Conservation (phyloP, 495 filamentous ascomycete species). For the Xylaria flabelliformis region DNA sequence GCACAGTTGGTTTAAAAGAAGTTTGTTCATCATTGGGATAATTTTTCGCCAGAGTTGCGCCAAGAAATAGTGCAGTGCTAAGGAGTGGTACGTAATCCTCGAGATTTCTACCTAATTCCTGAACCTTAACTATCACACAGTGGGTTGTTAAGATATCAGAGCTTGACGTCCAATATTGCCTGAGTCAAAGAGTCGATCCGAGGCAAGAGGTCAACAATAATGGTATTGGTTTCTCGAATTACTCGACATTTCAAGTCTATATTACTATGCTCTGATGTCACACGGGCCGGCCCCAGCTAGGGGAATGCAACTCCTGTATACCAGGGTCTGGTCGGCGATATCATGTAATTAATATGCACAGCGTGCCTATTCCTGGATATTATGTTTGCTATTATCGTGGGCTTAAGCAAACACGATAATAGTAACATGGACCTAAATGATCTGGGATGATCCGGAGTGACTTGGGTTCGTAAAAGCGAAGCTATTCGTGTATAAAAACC, state of each 20-base stretch:
- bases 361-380: no score
- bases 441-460: no score
- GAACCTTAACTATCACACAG: neutral
- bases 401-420: no score
- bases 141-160: constrained; percentile 8
- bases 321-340: no score
- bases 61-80: neutral
- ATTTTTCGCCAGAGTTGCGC: neutral
- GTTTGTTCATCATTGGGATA: neutral
- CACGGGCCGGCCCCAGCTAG: no score
- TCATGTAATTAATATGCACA: no score
- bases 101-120: neutral
- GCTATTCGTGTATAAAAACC: no score
- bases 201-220: neutral
- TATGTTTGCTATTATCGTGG: no score
- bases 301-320: no score
- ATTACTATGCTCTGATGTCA: neutral
- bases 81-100: constrained; percentile 5
- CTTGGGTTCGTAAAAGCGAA: no score
- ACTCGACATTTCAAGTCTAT: neutral
- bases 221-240: neutral
- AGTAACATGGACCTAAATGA: no score
- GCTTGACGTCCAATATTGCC: constrained; percentile 2
- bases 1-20: neutral
- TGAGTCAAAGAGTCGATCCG: constrained; percentile 5